Conservation (phyloP, 2,329 filamentous ascomycete genomes). For the Paraphaeosphaeria minitans region DNA sequence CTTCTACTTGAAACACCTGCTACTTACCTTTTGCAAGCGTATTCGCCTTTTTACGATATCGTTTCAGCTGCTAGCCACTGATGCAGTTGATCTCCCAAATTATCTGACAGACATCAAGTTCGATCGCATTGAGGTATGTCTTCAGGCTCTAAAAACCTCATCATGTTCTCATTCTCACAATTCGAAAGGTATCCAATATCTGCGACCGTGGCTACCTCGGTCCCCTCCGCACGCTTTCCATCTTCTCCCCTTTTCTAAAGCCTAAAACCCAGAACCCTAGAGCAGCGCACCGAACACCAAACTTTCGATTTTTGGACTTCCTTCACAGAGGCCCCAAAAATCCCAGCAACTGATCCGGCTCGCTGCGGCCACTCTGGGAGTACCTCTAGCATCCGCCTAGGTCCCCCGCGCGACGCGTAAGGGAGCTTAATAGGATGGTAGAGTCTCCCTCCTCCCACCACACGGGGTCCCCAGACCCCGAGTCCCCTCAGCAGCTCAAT, state of each 20-base stretch:
- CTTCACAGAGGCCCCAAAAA: too few relatives aligned
- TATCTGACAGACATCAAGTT: slow-evolving; percentile 25
- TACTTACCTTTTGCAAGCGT: slow-evolving; percentile 39
- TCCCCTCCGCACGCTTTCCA: slow-evolving; percentile 22
- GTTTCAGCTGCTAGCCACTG: slow-evolving; percentile 37
- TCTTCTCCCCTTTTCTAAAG: slow-evolving; percentile 45
- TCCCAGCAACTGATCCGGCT: too few relatives aligned
- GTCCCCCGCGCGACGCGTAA: too few relatives aligned
- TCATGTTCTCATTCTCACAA: not conserved
- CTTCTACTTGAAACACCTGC: slow-evolving; percentile 36
- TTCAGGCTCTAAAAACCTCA: too few relatives aligned
- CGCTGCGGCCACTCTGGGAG: too few relatives aligned
- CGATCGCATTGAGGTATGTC: slow-evolving; percentile 48
- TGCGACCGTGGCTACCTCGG: slow-evolving; percentile 46
- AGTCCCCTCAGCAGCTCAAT: too few relatives aligned
- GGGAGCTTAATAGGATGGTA: too few relatives aligned
- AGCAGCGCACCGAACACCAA: too few relatives aligned
- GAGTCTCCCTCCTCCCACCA: too few relatives aligned
- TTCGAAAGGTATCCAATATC: slow-evolving; percentile 48
- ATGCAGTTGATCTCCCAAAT: slow-evolving; percentile 30
- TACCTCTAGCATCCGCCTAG: too few relatives aligned
- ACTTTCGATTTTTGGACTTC: too few relatives aligned
- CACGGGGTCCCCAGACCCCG: too few relatives aligned
- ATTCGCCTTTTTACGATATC: slow-evolving; percentile 23
- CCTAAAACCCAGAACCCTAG: slow-evolving; percentile 40